These are phyloP conservation scores for Vinca minor DNA, from an alignment of 257 asterid species.

Conservation along the genomic window DNA sequence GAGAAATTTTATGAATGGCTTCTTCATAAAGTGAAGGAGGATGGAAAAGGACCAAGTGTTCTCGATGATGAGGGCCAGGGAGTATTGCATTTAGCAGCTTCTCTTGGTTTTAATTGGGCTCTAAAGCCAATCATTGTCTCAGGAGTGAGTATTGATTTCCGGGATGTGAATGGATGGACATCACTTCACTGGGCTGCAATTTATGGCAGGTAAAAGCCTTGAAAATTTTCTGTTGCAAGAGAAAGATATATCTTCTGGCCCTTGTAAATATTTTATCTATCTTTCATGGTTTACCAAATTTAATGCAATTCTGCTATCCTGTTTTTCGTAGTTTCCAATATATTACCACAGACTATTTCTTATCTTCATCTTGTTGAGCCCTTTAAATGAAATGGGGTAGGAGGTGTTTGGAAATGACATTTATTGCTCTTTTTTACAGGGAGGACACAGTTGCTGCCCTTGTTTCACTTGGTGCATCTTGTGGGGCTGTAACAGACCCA, in stretches of 20 bases:
- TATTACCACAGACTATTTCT: not conserved
- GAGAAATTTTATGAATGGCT: constrained; percentile 70
- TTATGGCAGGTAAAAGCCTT: constrained; percentile 72
- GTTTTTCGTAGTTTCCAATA: not conserved
- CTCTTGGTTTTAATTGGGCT: constrained; percentile 94
- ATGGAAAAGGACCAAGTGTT: constrained; percentile 46
- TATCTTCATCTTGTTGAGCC: not conserved
- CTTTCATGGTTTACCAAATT: not conserved
- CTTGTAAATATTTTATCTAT: not conserved
- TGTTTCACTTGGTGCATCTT: constrained; percentile 73
- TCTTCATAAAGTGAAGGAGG: constrained; percentile 48
- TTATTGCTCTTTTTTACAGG: constrained; percentile 36
- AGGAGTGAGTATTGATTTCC: constrained; percentile 76
- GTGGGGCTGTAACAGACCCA: constrained; percentile 82
- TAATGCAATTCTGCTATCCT: not conserved
- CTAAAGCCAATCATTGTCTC: constrained; percentile 57
- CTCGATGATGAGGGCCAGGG: constrained; percentile 79
- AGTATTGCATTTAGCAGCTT: constrained; percentile 84
- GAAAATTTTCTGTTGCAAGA: not conserved
- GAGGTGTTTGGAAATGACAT: not conserved
- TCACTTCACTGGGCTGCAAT: constrained; percentile 99
- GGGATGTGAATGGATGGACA: constrained; percentile 92
- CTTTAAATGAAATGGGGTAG: not conserved
- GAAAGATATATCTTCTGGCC: not conserved
- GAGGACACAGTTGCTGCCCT: constrained; percentile 86